A percentile compares a stretch with the other conserved stretches of the same genome.
Conservation (phyloP, 495 filamentous ascomycete species). For the Xylaria flabelliformis region DNA sequence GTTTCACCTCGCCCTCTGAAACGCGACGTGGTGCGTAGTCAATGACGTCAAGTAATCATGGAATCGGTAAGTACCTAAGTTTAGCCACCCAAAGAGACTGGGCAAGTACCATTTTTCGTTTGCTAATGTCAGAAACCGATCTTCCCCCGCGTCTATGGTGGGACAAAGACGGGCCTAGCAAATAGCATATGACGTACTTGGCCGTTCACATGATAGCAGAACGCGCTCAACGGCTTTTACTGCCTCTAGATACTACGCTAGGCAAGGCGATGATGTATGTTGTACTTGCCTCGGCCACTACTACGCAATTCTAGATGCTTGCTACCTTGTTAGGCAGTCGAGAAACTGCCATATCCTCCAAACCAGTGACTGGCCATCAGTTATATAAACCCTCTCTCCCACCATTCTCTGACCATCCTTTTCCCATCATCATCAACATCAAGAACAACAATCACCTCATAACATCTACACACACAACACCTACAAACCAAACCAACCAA, state of each 20-base stretch:
- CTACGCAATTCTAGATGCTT: neutral
- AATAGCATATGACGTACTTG: conserved; percentile 17
- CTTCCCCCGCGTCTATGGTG: conserved; percentile 1
- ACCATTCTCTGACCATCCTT: neutral
- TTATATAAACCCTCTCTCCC: conserved; percentile 29
- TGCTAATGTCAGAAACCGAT: neutral
- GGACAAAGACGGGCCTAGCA: neutral
- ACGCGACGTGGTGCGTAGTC: neutral
- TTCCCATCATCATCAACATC: conserved; percentile 28
- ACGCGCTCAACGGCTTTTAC: neutral
- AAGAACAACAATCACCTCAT: conserved; percentile 28
- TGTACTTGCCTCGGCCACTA: neutral
- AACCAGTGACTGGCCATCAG: neutral
- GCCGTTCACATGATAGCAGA: neutral
- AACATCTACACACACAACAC: conserved; percentile 36
- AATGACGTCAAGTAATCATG: conserved; percentile 22
- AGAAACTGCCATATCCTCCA: neutral
- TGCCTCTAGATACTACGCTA: neutral
- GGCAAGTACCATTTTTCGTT: conserved; percentile 1
- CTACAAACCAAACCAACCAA: conserved; percentile 42
- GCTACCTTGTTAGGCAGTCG: neutral
- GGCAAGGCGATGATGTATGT: conserved; percentile 11
- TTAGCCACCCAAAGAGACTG: neutral
- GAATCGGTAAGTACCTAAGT: neutral
- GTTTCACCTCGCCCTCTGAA: neutral